A percentile compares a stretch with the other conserved stretches of the same genome.
phyloP scores from a whole-genome alignment of 2,329 filamentous ascomycete genomes.

The Cordyceps fumosorosea region DNA sequence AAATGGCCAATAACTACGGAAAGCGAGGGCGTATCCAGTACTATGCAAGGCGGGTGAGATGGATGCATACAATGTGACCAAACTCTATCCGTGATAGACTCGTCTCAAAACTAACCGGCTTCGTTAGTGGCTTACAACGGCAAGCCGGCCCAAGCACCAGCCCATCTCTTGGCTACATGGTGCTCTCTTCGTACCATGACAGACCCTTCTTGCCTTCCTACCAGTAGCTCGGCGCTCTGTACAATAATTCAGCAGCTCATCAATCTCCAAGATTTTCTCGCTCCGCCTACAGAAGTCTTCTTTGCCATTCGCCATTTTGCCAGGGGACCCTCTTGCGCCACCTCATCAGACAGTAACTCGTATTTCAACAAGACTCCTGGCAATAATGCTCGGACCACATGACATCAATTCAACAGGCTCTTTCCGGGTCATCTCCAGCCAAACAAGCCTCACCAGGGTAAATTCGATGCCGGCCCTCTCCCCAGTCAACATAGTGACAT shows the following conservation, averaged over 20 bases:
- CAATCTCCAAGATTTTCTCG: neutral
- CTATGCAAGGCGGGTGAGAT: slow-evolving; percentile 1
- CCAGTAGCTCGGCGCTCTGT: neutral
- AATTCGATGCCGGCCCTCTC: neutral
- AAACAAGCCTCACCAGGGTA: neutral
- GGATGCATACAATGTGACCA: neutral
- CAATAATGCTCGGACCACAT: neutral
- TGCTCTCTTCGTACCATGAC: neutral
- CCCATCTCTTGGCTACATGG: neutral
- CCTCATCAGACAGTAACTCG: neutral
- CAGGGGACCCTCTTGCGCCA: neutral
- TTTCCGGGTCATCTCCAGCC: neutral
- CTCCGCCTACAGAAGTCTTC: neutral
- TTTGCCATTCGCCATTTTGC: neutral
- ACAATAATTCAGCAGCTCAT: too few species aligned
- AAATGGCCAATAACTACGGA: neutral
- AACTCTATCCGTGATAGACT: neutral
- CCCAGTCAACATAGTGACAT: neutral
- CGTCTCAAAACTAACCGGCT: neutral
- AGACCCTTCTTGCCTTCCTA: neutral
- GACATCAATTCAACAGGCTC: slow-evolving; percentile 7
- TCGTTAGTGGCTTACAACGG: neutral
- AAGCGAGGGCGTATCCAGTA: neutral
- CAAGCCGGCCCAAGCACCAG: neutral
- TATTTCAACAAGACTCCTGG: neutral